These are phyloP conservation scores for Mytilinidion resinicola DNA, from an alignment of 495 filamentous ascomycete genomes.

Conservation along the genomic window DNA sequence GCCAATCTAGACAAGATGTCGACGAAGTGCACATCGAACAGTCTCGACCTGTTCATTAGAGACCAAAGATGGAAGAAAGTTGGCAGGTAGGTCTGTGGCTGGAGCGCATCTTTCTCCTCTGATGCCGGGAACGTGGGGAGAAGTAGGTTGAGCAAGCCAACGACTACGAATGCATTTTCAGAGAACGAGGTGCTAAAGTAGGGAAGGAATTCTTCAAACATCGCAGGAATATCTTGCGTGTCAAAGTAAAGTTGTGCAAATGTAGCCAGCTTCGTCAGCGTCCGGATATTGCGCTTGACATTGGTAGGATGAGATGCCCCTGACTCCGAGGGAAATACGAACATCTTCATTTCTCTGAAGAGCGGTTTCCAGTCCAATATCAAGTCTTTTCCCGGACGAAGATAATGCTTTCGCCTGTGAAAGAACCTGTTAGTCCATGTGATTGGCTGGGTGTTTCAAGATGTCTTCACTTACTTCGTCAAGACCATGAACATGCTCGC, in stretches of 20 bases:
- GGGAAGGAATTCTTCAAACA: slow-evolving; percentile 93
- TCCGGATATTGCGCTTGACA: slow-evolving; percentile 62
- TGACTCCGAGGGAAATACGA: slow-evolving; percentile 78
- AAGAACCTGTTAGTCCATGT: slow-evolving; percentile 30
- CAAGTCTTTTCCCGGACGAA: slow-evolving; percentile 84
- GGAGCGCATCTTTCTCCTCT: slow-evolving; percentile 56
- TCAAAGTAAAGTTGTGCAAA: slow-evolving; percentile 92
- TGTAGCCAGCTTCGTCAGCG: slow-evolving; percentile 77
- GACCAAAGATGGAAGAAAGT: slow-evolving; percentile 97
- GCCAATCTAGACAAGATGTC: slow-evolving; percentile 84
- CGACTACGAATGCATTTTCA: slow-evolving; percentile 80
- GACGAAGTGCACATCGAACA: slow-evolving; percentile 78
- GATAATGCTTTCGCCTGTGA: slow-evolving; percentile 84
- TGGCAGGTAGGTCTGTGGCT: slow-evolving; percentile 79
- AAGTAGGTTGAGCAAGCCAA: slow-evolving; percentile 75
- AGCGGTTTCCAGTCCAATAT: slow-evolving; percentile 85
- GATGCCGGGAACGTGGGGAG: slow-evolving; percentile 78
- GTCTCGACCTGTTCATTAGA: slow-evolving; percentile 79
- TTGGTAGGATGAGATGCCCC: slow-evolving; percentile 53
- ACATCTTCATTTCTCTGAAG: slow-evolving; percentile 81
- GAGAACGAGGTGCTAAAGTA: slow-evolving; percentile 91
- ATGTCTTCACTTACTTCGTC: slow-evolving; percentile 60
- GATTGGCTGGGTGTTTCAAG: background rate
- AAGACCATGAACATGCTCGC: slow-evolving; percentile 92
- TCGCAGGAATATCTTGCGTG: slow-evolving; percentile 71